A percentile compares a stretch with the other conserved stretches of the same genome.
Conservation (phyloP, 1,139 yeast genomes). For the Yamadazyma oceani region DNA sequence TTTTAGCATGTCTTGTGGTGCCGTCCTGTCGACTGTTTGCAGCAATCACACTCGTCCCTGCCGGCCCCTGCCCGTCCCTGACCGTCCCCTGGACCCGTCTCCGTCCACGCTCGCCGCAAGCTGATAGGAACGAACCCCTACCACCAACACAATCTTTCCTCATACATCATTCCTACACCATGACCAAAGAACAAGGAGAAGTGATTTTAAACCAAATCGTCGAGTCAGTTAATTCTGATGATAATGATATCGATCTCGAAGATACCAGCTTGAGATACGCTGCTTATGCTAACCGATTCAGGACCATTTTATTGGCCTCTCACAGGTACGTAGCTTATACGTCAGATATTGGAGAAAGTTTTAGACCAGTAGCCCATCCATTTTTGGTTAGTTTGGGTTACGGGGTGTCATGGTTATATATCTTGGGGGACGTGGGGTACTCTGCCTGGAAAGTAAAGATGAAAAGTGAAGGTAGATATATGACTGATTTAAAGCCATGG, state of each 20-base stretch:
- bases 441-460: constrained; percentile 75
- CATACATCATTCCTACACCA: background rate
- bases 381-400: constrained; percentile 62
- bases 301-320: constrained; percentile 72
- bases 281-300: constrained; percentile 73
- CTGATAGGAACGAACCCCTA: too few species aligned
- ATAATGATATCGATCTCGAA: constrained; percentile 8
- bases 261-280: constrained; percentile 61
- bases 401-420: constrained; percentile 75
- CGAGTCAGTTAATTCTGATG: constrained; percentile 19
- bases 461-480: constrained; percentile 65
- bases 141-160: too few species aligned
- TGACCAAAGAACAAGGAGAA: constrained; percentile 5
- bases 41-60: too few species aligned
- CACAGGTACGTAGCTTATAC: constrained; percentile 86
- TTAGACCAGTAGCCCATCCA: constrained; percentile 82
- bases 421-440: constrained; percentile 75
- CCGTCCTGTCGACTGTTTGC: too few species aligned
- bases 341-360: constrained; percentile 87
- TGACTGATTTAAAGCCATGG: constrained; percentile 72
- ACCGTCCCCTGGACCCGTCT: too few species aligned
- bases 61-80: too few species aligned
- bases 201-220: constrained; percentile 6
- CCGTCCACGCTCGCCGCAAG: too few species aligned
- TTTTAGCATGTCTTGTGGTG: too few species aligned